Evolutionary conservation across 257 asterid species (phyloP), one percentile per base, ranked within the genome.

Genomic region (Perilla frutescens): DNA sequence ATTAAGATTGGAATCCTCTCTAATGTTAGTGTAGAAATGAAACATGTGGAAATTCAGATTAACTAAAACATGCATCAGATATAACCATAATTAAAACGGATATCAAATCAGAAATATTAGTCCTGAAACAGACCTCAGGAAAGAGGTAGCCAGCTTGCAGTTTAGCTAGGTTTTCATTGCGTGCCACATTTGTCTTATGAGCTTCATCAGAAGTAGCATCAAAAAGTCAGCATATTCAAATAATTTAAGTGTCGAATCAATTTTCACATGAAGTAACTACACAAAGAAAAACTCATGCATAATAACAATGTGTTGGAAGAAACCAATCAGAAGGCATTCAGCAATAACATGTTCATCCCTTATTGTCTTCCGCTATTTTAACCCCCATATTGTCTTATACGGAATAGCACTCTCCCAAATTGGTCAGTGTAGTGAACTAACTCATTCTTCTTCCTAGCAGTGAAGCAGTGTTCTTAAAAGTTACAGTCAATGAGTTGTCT

Each of bases 71-170:
- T 43, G 45, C 60, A 70, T 59, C 10, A 55, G n/a, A 51, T 51
- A 65, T 60, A 62, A 55, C 60, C 66, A 66, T 62, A 44, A 4
- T 70, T 51, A n/a, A 73, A 43, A 48, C 66, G 47, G 48, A 48
- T 20, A 12, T 7, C 34, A 0, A 15, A 55, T 31, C 20, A 49
- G 58, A 58, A 71, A 20, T 20, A 20, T 20, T 20, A 20, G 26
- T 20, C 26, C 26, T 20, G 26, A 20, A 20, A 66, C 80, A 48
- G n/a, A 94, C 99, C 97, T 92, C 98, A 0, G 99, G 99, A 79
- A 95, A 95, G 71, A 95, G 91, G 74, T 92, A 95, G 70, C 99
- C 99, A 78, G 99, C 98, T 86, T 95, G 98, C 73, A 95, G 98
- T 62, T 92, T 95, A 29, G 89, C 91, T 79, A 92, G 51, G 84